Conservation (phyloP, 805 yeast genomes). For the Saccharomycopsis babjevae region DNA sequence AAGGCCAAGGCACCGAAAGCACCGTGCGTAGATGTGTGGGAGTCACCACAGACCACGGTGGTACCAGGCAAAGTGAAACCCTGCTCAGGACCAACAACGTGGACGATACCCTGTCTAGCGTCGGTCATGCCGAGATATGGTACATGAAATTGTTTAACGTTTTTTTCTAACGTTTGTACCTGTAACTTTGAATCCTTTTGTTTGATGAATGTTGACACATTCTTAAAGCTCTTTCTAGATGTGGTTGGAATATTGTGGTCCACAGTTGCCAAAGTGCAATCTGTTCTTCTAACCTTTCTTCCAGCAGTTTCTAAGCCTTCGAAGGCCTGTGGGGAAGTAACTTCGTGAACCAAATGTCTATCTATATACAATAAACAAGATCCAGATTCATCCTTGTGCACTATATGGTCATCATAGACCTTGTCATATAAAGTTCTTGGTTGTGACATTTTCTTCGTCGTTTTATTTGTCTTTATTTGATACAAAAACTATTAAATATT, state of each 20-base stretch:
- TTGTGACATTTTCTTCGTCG: neutral
- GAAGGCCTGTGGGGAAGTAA: conserved; percentile 97
- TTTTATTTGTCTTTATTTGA: neutral
- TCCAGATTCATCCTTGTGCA: conserved; percentile 79
- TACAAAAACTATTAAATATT: neutral
- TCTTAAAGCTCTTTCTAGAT: conserved; percentile 68
- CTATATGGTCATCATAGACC: conserved; percentile 91
- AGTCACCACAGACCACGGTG: conserved; percentile 98
- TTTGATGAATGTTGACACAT: conserved; percentile 68
- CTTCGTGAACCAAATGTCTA: conserved; percentile 96
- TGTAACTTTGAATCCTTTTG: conserved; percentile 90
- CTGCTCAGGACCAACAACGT: conserved; percentile 97
- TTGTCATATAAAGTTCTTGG: conserved; percentile 88
- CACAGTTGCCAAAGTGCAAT: conserved; percentile 89
- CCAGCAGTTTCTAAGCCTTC: conserved; percentile 88
- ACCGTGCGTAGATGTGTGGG: conserved; percentile 98
- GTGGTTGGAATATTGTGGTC: conserved; percentile 97
- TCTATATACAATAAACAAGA: conserved; percentile 85
- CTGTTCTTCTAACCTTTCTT: conserved; percentile 81
- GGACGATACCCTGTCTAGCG: conserved; percentile 95
- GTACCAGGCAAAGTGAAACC: conserved; percentile 98
- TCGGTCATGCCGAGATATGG: conserved; percentile 94
- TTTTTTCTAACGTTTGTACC: conserved; percentile 84
- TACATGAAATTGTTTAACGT: conserved; percentile 81
- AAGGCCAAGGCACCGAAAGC: conserved; percentile 97